Evolutionary conservation across 495 filamentous ascomycete genomes (phyloP), one percentile per base, ranked within the genome.

Genomic region (Aspergillus cristatus): DNA sequence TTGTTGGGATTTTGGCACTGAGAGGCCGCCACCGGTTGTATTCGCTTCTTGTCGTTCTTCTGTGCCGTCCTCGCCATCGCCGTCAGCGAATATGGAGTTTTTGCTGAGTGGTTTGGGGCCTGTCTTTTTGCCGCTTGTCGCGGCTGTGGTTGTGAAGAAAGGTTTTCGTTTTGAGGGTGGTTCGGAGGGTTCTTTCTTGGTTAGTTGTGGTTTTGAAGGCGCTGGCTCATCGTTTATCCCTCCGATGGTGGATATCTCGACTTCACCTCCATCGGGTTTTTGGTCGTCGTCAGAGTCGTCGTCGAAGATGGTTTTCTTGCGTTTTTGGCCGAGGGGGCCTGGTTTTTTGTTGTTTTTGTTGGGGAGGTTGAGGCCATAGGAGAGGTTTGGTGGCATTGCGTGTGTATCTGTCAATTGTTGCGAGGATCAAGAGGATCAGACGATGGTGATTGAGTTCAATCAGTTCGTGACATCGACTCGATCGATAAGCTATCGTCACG

Each of bases 351-450:
- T 43, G 28, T 54, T 59, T 35, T 71, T 71, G 42, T 71, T 80
- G 1, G 68, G 53, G 15, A 79, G 48, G 42, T 75, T 82, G 6
- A 83, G 57, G 6, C 79, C 79, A 39, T 68, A 68, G n/a, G 72
- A 72, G 35, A 68, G 61, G 34, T 48, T 58, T n/a, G 56, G 54
- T 17, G 68, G 62, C 54, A 62, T 67, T 13, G 20, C 8, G 4
- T 4, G 20, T 24, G n/a, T n/a, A n/a, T n/a, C n/a, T n/a, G n/a
- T 24, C 8, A 8, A 24, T 24, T 24, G 4, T 24, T 4, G 20
- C 20, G 20, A 24, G 8, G 4, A 24, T n/a, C n/a, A n/a, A n/a
- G n/a, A n/a, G n/a, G n/a, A n/a, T n/a, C n/a, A n/a, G n/a, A n/a
- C n/a, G n/a, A n/a, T n/a, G n/a, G n/a, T n/a, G n/a, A n/a, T n/a